Conservation (phyloP, 169 alveolate genomes). For the Eimeria zaria region DNA sequence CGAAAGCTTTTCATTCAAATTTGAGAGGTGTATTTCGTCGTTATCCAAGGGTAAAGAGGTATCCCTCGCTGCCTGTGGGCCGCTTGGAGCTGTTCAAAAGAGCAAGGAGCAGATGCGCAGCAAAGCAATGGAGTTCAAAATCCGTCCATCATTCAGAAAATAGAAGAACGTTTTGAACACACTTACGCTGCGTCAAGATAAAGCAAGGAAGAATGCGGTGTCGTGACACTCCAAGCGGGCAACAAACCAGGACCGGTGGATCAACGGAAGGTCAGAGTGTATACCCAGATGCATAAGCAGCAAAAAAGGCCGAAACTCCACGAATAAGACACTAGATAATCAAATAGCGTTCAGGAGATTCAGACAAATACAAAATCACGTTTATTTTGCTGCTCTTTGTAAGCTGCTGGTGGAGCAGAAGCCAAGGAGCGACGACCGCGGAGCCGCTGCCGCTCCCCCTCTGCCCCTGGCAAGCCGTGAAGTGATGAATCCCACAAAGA, state of each 20-base stretch:
- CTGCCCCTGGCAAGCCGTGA: background rate
- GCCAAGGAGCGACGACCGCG: conserved; percentile 66
- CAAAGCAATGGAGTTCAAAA: background rate
- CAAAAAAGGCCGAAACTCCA: background rate
- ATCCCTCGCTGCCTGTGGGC: background rate
- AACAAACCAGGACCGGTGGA: conserved; percentile 48
- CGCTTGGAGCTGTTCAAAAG: background rate
- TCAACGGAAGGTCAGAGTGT: conserved; percentile 5
- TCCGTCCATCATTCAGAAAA: background rate
- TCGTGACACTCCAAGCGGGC: background rate
- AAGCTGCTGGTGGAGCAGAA: background rate
- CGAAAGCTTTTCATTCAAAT: background rate
- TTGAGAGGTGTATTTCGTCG: background rate
- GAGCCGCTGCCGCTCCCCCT: conserved; percentile 36
- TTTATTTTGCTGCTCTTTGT: background rate
- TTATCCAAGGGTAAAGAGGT: background rate
- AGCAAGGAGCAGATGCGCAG: background rate
- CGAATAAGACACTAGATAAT: background rate
- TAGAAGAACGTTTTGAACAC: conserved; percentile 8
- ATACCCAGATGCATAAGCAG: background rate
- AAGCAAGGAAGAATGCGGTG: background rate
- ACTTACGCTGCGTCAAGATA: background rate
- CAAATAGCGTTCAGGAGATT: background rate
- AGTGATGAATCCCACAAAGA: background rate
- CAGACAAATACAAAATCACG: background rate